Evolutionary conservation across 352 stramenopile genomes (phyloP).

Genomic region (Pythium rhizo-oryzae): DNA sequence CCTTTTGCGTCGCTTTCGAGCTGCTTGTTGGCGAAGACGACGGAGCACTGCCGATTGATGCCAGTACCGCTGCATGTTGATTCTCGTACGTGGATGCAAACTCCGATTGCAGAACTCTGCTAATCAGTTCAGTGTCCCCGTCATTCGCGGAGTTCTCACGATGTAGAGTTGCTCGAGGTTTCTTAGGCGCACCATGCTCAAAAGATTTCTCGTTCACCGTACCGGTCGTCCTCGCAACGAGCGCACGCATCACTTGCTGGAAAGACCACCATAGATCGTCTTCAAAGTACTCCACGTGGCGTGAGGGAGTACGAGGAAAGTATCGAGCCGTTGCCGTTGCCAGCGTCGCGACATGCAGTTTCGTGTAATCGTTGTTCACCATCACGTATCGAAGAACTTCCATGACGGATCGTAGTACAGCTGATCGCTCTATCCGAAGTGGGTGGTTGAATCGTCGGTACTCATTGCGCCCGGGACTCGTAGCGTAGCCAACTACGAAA

Average conservation of each 20-base stretch:
- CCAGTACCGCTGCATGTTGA: constrained; percentile 9
- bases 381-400: constrained; percentile 18
- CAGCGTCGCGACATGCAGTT: constrained; percentile 7
- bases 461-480: constrained; percentile 4
- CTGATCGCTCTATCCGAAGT: constrained; percentile 12
- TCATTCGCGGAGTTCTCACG: not conserved
- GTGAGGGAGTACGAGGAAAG: not conserved
- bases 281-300: not conserved
- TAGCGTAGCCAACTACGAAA: not conserved
- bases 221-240: not conserved
- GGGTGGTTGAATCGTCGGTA: constrained; percentile 19
- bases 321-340: constrained; percentile 3
- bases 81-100: constrained; percentile 18
- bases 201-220: not conserved
- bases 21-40: not conserved
- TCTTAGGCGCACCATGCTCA: constrained; percentile 28
- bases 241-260: not conserved
- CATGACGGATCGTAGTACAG: constrained; percentile 11
- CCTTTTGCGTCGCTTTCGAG: not conserved
- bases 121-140: not conserved
- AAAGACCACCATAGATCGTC: constrained; percentile 20
- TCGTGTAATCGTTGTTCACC: constrained; percentile 8
- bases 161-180: constrained; percentile 6
- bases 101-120: constrained; percentile 12
- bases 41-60: not conserved